A percentile compares a stretch with the other conserved stretches of the same genome.
phyloP scores from a whole-genome alignment of 2,329 filamentous ascomycete genomes.

The Scedosporium aurantiacum region DNA sequence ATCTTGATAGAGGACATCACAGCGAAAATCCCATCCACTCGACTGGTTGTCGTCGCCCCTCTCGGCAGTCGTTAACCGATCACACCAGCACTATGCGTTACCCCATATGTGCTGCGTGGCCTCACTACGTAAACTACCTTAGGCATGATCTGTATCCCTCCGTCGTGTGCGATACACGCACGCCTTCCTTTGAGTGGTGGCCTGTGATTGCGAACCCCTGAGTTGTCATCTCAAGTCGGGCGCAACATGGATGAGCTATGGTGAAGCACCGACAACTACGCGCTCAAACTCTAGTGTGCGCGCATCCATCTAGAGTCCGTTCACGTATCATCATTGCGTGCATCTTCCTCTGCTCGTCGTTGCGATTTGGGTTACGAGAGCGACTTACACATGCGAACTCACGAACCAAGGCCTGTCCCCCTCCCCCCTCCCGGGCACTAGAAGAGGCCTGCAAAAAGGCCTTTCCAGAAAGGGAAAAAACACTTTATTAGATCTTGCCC shows the following conservation, averaged over 20 bases:
- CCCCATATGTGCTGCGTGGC: background rate
- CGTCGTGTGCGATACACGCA: background rate
- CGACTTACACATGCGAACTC: background rate
- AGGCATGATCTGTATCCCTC: background rate
- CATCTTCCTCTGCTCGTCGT: background rate
- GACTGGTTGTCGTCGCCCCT: background rate
- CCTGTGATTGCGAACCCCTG: background rate
- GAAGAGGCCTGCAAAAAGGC: background rate
- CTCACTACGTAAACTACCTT: background rate
- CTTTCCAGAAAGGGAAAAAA: slow-evolving; percentile 1
- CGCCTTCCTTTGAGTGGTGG: background rate
- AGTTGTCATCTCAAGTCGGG: background rate
- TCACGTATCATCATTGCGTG: background rate
- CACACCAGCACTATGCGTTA: background rate
- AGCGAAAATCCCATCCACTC: background rate
- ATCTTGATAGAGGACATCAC: background rate
- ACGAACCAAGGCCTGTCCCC: background rate
- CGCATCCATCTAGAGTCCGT: background rate
- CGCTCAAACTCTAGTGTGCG: background rate
- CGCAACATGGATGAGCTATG: background rate
- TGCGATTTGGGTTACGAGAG: background rate
- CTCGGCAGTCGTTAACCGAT: background rate
- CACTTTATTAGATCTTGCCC: too few species aligned
- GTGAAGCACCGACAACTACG: background rate
- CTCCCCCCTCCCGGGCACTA: background rate